Conservation (phyloP, 2,329 filamentous ascomycete genomes). For the Remersonia thermophila region DNA sequence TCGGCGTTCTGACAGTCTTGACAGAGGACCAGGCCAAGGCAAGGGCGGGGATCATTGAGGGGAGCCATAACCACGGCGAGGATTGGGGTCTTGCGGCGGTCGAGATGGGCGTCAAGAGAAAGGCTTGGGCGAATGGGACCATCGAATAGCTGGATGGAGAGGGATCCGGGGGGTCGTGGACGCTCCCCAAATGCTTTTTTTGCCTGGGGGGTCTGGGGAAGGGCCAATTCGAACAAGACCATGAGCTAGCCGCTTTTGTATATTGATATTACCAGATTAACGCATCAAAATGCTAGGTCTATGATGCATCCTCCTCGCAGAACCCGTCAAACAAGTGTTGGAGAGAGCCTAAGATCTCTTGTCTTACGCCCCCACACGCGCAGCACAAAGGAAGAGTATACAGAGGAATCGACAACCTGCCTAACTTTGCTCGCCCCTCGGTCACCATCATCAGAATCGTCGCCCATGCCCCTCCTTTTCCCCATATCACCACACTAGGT, state of each 20-base stretch:
- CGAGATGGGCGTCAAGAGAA: slow-evolving; percentile 82
- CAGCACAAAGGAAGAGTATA: slow-evolving; percentile 4
- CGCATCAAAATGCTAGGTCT: slow-evolving; percentile 18
- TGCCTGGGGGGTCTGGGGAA: too few species aligned
- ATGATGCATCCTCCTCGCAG: slow-evolving; percentile 16
- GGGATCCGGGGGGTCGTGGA: background rate
- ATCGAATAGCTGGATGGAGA: slow-evolving; percentile 27
- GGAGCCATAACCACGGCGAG: slow-evolving; percentile 83
- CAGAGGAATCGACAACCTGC: background rate
- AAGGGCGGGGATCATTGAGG: slow-evolving; percentile 60
- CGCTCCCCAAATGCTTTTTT: background rate
- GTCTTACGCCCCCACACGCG: background rate
- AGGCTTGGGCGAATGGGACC: slow-evolving; percentile 65
- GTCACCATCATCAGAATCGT: too few species aligned
- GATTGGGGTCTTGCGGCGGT: slow-evolving; percentile 94
- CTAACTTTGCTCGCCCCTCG: too few species aligned
- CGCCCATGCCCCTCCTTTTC: too few species aligned
- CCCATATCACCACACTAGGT: background rate
- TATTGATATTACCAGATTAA: slow-evolving; percentile 19
- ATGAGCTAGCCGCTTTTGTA: slow-evolving; percentile 6
- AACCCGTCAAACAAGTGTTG: slow-evolving; percentile 5
- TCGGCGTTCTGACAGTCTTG: slow-evolving; percentile 82
- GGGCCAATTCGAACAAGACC: background rate
- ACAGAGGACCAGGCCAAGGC: slow-evolving; percentile 77
- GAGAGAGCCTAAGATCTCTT: background rate